These are phyloP conservation scores for Bassia scoparia DNA, from an alignment of 148 eudicot species.

Conservation along the genomic window DNA sequence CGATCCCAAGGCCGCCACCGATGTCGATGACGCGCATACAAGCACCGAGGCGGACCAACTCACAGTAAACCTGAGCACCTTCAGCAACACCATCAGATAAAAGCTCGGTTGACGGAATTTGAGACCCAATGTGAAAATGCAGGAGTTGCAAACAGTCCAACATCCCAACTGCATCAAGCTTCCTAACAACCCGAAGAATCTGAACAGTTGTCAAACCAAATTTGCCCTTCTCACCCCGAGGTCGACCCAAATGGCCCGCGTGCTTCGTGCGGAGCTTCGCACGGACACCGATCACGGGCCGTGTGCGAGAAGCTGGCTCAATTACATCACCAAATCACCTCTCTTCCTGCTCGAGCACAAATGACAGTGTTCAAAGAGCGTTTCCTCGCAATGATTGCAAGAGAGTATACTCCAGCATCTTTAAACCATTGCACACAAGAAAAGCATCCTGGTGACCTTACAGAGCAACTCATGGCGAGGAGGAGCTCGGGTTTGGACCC, in stretches of 20 bases:
- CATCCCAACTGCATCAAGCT: slow-evolving; percentile 57
- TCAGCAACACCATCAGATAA: slow-evolving; percentile 74
- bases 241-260: slow-evolving; percentile 88
- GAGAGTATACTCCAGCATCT: slow-evolving; percentile 71
- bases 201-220: slow-evolving; percentile 74
- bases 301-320: slow-evolving; percentile 50
- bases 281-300: slow-evolving; percentile 74
- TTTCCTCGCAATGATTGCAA: slow-evolving; percentile 68
- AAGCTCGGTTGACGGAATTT: slow-evolving; percentile 69
- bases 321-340: slow-evolving; percentile 67
- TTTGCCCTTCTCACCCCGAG: slow-evolving; percentile 95
- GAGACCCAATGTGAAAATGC: slow-evolving; percentile 98
- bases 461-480: slow-evolving; percentile 69
- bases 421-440: slow-evolving; percentile 80
- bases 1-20: slow-evolving; percentile 92
- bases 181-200: slow-evolving; percentile 67
- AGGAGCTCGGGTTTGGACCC: slow-evolving; percentile 97
- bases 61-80: slow-evolving; percentile 79
- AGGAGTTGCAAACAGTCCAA: slow-evolving; percentile 77
- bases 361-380: slow-evolving; percentile 64
- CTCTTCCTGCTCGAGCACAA: slow-evolving; percentile 84
- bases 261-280: slow-evolving; percentile 94
- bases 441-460: slow-evolving; percentile 59
- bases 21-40: slow-evolving; percentile 73
- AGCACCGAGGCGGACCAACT: slow-evolving; percentile 76